A percentile compares a stretch with the other conserved stretches of the same genome.
phyloP scores from a whole-genome alignment of 1,284 basidiomycete species.

The Marasmius tenuissimus region DNA sequence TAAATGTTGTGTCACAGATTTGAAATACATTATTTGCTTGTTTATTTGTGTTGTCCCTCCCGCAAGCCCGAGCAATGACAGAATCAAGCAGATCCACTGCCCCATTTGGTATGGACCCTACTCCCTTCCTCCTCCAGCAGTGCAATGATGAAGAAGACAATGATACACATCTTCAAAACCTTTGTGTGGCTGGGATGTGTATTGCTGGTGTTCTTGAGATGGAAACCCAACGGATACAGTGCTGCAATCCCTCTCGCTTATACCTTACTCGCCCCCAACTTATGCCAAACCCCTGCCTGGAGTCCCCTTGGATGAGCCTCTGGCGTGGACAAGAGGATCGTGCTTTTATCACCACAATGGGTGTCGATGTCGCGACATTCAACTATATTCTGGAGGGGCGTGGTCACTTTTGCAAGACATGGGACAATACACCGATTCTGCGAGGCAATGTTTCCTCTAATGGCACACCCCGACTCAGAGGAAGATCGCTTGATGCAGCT shows the following conservation, averaged over 20 bases:
- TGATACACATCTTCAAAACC: background rate
- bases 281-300: constrained; percentile 22
- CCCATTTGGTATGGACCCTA: background rate
- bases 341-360: constrained; percentile 40
- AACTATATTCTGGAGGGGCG: constrained; percentile 24
- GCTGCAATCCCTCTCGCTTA: constrained; percentile 1
- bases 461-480: constrained; percentile 13
- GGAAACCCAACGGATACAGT: background rate
- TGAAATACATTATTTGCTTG: background rate
- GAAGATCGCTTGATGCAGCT: constrained; percentile 40
- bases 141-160: background rate
- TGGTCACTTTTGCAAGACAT: constrained; percentile 28
- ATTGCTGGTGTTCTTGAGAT: background rate
- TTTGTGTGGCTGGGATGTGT: background rate
- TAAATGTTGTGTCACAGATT: too few relatives aligned
- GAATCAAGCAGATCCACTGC: background rate
- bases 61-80: background rate
- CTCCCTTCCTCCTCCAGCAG: background rate
- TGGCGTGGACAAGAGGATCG: constrained; percentile 25
- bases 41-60: background rate
- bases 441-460: constrained; percentile 30
- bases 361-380: constrained; percentile 33
- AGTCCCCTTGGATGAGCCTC: constrained; percentile 31
- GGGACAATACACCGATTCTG: constrained; percentile 35
- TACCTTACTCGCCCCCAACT: constrained; percentile 10